phyloP scores from a whole-genome alignment of 768 basidiomycete genomes.

The Tephrocybe rancida region DNA sequence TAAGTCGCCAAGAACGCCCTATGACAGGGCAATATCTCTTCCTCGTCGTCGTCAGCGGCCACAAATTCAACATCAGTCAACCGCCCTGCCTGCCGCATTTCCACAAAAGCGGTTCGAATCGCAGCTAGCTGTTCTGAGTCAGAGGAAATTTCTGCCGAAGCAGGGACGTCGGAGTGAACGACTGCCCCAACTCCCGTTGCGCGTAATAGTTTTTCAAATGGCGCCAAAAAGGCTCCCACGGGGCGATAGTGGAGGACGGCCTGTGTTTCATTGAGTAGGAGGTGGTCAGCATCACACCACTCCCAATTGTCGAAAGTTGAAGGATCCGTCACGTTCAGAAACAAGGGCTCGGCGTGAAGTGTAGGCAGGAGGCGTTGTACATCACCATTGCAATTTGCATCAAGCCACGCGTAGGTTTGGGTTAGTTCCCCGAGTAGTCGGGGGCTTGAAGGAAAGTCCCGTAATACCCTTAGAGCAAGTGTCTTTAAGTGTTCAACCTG shows the following conservation, averaged over 20 bases:
- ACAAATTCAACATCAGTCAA: conserved; percentile 41
- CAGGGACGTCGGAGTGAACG: conserved; percentile 18
- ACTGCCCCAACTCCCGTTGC: conserved; percentile 33
- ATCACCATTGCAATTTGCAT: conserved; percentile 22
- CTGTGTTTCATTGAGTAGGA: conserved; percentile 37
- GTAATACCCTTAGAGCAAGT: conserved; percentile 30
- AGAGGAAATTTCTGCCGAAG: conserved; percentile 4
- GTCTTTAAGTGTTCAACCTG: conserved; percentile 45
- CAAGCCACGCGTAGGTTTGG: conserved; percentile 47
- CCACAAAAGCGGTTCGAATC: conserved; percentile 26
- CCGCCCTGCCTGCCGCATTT: conserved; percentile 29
- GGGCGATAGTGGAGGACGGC: conserved; percentile 29
- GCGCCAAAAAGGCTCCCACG: conserved; percentile 35
- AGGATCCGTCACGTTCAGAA: conserved; percentile 50
- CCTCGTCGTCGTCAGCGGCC: conserved; percentile 20
- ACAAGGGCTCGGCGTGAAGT: conserved; percentile 29
- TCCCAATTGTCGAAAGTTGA: conserved; percentile 31
- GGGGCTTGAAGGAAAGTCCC: conserved; percentile 21
- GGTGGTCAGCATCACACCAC: conserved; percentile 39
- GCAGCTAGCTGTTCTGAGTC: conserved; percentile 22
- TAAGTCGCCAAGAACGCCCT: conserved; percentile 38
- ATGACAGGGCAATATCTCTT: conserved; percentile 35
- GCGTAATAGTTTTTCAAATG: conserved; percentile 32
- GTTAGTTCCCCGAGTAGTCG: conserved; percentile 38
- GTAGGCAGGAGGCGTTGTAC: conserved; percentile 19